Percentiles rank a stretch among this genome's conserved stretches.
These are phyloP conservation scores for Metarhizium robertsii DNA, from an alignment of 2,329 filamentous ascomycete species.

Conservation along the genomic window DNA sequence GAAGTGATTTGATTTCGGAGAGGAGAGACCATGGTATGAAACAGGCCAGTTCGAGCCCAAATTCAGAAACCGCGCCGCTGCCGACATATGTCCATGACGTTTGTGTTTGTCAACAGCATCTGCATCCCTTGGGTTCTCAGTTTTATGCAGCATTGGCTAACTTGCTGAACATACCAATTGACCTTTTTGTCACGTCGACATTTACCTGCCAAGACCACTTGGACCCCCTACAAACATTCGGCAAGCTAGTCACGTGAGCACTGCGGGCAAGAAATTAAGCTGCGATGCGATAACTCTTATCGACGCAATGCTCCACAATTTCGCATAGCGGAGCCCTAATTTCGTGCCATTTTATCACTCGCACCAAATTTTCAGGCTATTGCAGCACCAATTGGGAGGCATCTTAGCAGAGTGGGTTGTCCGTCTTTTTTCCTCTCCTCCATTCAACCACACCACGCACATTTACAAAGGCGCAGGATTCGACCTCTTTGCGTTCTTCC, in stretches of 20 bases:
- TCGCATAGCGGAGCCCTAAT: constrained; percentile 25
- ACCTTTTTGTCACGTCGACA: too few species aligned
- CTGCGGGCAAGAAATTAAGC: too few species aligned
- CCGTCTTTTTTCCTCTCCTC: constrained; percentile 3
- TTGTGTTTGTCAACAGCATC: too few species aligned
- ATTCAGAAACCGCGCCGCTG: too few species aligned
- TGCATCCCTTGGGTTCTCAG: too few species aligned
- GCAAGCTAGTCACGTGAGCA: background rate
- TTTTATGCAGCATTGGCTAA: too few species aligned
- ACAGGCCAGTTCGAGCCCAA: too few species aligned
- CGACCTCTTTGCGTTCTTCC: constrained; percentile 52
- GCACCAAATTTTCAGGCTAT: constrained; percentile 16
- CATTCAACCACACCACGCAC: constrained; percentile 7
- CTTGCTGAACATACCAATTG: too few species aligned
- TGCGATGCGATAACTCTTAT: background rate
- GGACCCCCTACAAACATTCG: background rate
- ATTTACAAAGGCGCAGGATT: constrained; percentile 64
- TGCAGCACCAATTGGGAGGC: background rate
- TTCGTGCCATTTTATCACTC: constrained; percentile 14
- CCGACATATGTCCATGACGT: too few species aligned
- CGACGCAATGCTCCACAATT: constrained; percentile 1
- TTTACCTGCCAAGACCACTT: too few species aligned
- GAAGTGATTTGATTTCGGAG: too few species aligned
- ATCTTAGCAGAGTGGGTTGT: background rate
- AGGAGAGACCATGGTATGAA: too few species aligned